Base-by-base conservation (phyloP, 73 alveolate genomes). In the Paramecium bursaria region DNA sequence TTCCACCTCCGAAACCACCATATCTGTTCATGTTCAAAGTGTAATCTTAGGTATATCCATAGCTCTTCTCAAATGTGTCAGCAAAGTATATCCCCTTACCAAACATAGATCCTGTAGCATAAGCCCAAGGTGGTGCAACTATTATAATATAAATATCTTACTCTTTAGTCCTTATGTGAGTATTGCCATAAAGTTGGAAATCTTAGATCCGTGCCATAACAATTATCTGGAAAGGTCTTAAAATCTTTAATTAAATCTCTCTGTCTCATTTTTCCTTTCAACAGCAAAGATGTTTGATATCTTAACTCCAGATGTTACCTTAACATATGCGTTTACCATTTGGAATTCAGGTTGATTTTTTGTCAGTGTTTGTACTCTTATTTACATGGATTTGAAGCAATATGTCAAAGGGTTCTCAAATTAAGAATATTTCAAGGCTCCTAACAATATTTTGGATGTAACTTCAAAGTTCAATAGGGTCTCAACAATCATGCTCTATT, bases 11-110 rank as follows among this genome's bases (percentile, higher is more conserved):
- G n/a, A 88, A 82, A 88, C 82, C 96, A 85, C 23, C 73, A 55
- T 79, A 88, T 35, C 73, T 0, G 31, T 85, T 76, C 33, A 88
- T 50, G 21, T 19, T 15, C 7, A 67, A 27, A 30, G 53, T 31
- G 60, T 57, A 67, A 67, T 67, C 82, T 0, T 67, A 52, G 50
- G 94, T 73, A 91, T 95, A 96, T 19, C 60, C 73, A 14, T 91
- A 57, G 23, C 96, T 52, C 75, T 96, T 96, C 33, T 61, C 30
- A 67, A 87, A 75, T 92, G 82, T 90, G 74, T 96, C 99, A 14
- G 98, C 97, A 57, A 96, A 90, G 88, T 95, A 96, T 15, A 96
- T 88, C 14, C 99, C 99, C 57, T 96, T 96, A 0, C 99, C 99
- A 76, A 87, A 90, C 86, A 90, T 46, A 46, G 91, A 80, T 26